Conservation (phyloP, 2,329 filamentous ascomycete genomes). For the Lecanicillium sp. region DNA sequence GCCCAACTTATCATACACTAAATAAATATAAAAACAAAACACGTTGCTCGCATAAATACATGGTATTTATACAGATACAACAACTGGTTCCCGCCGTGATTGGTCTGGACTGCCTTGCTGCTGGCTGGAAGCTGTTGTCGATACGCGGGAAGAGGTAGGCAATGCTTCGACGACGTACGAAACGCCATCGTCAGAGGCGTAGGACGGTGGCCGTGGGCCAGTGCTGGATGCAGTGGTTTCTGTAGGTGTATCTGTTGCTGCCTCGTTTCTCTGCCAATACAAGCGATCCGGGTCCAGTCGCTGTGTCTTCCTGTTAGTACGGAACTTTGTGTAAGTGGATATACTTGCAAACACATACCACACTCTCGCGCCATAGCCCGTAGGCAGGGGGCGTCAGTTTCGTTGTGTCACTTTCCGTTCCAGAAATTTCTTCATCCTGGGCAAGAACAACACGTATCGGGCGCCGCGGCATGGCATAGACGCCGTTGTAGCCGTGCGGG, state of each 20-base stretch:
- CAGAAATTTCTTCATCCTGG: constrained; percentile 63
- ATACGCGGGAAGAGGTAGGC: constrained; percentile 40
- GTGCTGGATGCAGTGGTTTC: neutral
- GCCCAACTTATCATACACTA: neutral
- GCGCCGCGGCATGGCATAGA: constrained; percentile 61
- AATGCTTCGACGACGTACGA: constrained; percentile 63
- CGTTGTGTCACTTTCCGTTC: constrained; percentile 44
- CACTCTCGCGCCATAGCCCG: constrained; percentile 74
- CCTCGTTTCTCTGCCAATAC: constrained; percentile 66
- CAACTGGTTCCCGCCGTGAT: neutral
- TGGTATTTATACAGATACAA: neutral
- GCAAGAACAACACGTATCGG: constrained; percentile 73
- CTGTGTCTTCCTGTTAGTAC: constrained; percentile 27
- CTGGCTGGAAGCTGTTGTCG: neutral
- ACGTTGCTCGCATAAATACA: neutral
- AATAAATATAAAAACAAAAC: neutral
- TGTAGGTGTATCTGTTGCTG: constrained; percentile 16
- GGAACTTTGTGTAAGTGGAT: neutral
- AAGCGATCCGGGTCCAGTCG: constrained; percentile 73
- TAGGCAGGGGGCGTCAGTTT: constrained; percentile 73
- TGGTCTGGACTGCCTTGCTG: neutral
- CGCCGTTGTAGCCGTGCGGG: constrained; percentile 28
- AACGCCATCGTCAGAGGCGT: constrained; percentile 67
- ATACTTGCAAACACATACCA: constrained; percentile 48
- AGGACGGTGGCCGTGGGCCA: constrained; percentile 59